Percentiles rank a stretch among this genome's conserved stretches.
phyloP scores from a whole-genome alignment of 2,329 filamentous ascomycete genomes.

The Pseudogymnoascus sp. region DNA sequence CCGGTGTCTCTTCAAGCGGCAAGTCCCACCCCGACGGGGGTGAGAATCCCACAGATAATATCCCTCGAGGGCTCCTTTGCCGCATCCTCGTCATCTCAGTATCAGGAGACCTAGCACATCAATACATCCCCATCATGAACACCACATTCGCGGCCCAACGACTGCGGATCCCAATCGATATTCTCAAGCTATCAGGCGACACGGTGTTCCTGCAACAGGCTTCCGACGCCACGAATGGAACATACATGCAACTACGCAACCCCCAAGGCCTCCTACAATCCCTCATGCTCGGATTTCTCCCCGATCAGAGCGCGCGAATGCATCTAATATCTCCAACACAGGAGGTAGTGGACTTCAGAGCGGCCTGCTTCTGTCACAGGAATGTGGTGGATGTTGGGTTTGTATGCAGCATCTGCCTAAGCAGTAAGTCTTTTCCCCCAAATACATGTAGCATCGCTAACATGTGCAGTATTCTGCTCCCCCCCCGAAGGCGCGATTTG shows the following conservation, averaged over 20 bases:
- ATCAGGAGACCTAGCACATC: slow-evolving; percentile 71
- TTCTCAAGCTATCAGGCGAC: slow-evolving; percentile 74
- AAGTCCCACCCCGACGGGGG: slow-evolving; percentile 16
- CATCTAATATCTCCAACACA: slow-evolving; percentile 72
- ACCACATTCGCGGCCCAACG: slow-evolving; percentile 91
- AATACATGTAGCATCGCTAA: slow-evolving; percentile 13
- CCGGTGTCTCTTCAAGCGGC: slow-evolving; percentile 25
- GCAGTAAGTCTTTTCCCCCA: slow-evolving; percentile 46
- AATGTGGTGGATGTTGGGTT: slow-evolving; percentile 86
- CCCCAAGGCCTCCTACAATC: slow-evolving; percentile 78
- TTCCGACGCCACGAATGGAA: slow-evolving; percentile 61
- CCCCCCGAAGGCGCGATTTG: slow-evolving; percentile 59
- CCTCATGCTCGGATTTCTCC: slow-evolving; percentile 88
- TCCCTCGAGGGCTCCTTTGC: slow-evolving; percentile 53
- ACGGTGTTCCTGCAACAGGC: slow-evolving; percentile 94
- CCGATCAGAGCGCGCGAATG: slow-evolving; percentile 56
- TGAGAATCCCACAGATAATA: slow-evolving; percentile 24
- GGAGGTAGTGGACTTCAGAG: slow-evolving; percentile 87
- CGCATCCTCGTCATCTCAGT: slow-evolving; percentile 88
- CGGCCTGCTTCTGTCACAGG: slow-evolving; percentile 96
- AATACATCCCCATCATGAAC: slow-evolving; percentile 99
- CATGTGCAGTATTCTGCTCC: slow-evolving; percentile 60
- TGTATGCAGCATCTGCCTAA: slow-evolving; percentile 92
- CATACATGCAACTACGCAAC: slow-evolving; percentile 55
- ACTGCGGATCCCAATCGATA: slow-evolving; percentile 82